These are phyloP conservation scores for Scedosporium apiospermum DNA, from an alignment of 2,329 filamentous ascomycete species.

Conservation along the genomic window DNA sequence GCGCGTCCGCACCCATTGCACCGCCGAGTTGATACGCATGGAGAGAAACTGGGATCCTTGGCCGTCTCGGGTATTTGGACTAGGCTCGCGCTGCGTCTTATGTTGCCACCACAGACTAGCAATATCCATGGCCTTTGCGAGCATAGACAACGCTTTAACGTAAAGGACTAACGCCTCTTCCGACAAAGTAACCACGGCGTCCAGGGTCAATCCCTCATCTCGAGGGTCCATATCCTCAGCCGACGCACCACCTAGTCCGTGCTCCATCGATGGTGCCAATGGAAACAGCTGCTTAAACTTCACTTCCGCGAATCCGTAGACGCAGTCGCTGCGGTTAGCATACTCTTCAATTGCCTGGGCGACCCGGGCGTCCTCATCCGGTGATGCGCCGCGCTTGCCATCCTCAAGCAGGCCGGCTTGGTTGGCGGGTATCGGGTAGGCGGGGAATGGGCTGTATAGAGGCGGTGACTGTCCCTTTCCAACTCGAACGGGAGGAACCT, in stretches of 20 bases:
- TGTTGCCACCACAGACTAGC: constrained; percentile 85
- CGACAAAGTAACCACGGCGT: constrained; percentile 77
- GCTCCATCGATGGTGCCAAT: constrained; percentile 66
- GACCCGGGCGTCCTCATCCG: constrained; percentile 70
- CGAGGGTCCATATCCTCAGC: constrained; percentile 43
- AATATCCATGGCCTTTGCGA: constrained; percentile 93
- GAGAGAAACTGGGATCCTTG: constrained; percentile 41
- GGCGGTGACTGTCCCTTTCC: constrained; percentile 63
- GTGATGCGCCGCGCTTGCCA: constrained; percentile 44
- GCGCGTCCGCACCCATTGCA: constrained; percentile 86
- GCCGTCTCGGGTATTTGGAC: constrained; percentile 18
- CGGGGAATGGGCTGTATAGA: constrained; percentile 72
- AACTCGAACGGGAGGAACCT: constrained; percentile 54
- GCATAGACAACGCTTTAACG: constrained; percentile 81
- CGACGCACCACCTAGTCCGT: constrained; percentile 55
- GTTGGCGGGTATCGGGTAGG: constrained; percentile 63
- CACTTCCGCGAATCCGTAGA: constrained; percentile 95
- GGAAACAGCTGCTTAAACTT: constrained; percentile 98
- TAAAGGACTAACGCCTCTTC: constrained; percentile 95
- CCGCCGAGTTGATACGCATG: constrained; percentile 78
- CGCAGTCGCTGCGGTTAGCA: constrained; percentile 87
- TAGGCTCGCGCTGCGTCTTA: constrained; percentile 58
- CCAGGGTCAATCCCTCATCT: constrained; percentile 71
- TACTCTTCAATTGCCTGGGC: constrained; percentile 83
- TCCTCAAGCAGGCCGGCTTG: constrained; percentile 57